Percentiles rank a stretch among this genome's conserved stretches.
Conservation (phyloP, 2,329 filamentous ascomycete species). For the Calcarisporium arbuscula region DNA sequence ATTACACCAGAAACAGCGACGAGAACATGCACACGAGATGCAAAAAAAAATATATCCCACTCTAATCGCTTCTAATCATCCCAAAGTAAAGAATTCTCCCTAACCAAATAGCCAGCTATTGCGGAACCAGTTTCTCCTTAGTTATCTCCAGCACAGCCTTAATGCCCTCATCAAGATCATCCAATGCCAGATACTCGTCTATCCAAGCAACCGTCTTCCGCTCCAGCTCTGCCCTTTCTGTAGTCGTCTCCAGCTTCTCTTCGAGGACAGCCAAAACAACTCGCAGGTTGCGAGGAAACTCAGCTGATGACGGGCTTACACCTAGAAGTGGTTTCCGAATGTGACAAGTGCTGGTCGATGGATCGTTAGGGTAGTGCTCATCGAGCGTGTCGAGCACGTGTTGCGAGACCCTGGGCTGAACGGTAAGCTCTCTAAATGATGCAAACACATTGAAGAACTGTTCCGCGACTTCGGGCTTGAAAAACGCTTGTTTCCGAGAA, state of each 20-base stretch:
- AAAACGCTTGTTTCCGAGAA: slow-evolving; percentile 70
- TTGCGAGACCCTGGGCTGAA: slow-evolving; percentile 59
- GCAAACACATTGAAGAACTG: slow-evolving; percentile 77
- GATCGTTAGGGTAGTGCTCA: slow-evolving; percentile 50
- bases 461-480: slow-evolving; percentile 59
- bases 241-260: slow-evolving; percentile 36
- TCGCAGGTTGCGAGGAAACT: slow-evolving; percentile 67
- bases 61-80: too few species aligned
- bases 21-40: too few species aligned
- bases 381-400: slow-evolving; percentile 66
- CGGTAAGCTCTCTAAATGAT: slow-evolving; percentile 60
- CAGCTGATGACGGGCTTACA: slow-evolving; percentile 54
- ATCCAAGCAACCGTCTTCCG: slow-evolving; percentile 50
- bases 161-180: slow-evolving; percentile 50
- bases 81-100: background rate
- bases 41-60: too few species aligned
- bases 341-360: slow-evolving; percentile 62
- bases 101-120: slow-evolving; percentile 3
- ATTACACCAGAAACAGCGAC: too few species aligned
- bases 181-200: slow-evolving; percentile 40
- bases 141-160: slow-evolving; percentile 49
- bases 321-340: slow-evolving; percentile 66
- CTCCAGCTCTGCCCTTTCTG: slow-evolving; percentile 38
- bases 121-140: slow-evolving; percentile 24
- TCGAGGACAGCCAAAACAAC: slow-evolving; percentile 58